These are phyloP conservation scores for Xylaria longipes DNA, from an alignment of 495 filamentous ascomycete species.

Conservation along the genomic window DNA sequence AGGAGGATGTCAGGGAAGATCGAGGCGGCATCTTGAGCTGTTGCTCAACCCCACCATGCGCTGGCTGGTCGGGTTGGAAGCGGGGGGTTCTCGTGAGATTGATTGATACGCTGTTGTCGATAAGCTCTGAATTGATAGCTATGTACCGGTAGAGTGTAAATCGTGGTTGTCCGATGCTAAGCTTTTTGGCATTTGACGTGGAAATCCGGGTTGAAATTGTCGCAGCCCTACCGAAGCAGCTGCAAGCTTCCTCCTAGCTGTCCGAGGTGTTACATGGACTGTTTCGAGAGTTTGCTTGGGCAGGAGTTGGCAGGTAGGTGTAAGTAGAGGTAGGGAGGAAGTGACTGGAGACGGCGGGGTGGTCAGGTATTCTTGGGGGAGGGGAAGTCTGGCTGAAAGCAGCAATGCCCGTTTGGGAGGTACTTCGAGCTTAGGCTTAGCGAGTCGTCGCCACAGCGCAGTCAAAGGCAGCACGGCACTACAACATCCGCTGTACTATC, in stretches of 20 bases:
- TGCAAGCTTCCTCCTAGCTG: constrained; percentile 33
- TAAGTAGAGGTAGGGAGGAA: constrained; percentile 16
- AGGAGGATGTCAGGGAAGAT: constrained; percentile 85
- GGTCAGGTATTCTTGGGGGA: constrained; percentile 9
- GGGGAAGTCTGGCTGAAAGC: constrained; percentile 31
- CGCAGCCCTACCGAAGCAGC: constrained; percentile 37
- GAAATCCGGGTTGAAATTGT: constrained; percentile 24
- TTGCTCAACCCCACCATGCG: constrained; percentile 59
- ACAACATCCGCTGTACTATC: constrained; percentile 23
- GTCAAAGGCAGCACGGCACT: constrained; percentile 26
- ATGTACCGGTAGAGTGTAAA: constrained; percentile 13
- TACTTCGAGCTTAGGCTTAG: constrained; percentile 19
- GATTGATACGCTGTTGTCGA: constrained; percentile 45
- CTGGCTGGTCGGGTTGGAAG: constrained; percentile 44
- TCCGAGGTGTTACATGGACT: constrained; percentile 53
- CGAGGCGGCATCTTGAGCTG: constrained; percentile 76
- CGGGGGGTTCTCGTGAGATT: constrained; percentile 44
- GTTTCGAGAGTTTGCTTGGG: constrained; percentile 44
- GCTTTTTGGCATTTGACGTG: constrained; percentile 34
- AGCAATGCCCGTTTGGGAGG: constrained; percentile 27
- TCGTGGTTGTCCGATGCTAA: constrained; percentile 12
- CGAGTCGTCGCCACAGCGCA: constrained; percentile 24
- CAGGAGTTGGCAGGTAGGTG: constrained; percentile 32
- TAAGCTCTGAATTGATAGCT: constrained; percentile 36
- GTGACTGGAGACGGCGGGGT: constrained; percentile 2